A percentile compares a stretch with the other conserved stretches of the same genome.
These are phyloP conservation scores for Cinnamomum chago DNA, from an alignment of 164 flowering plant species.

Conservation along the genomic window DNA sequence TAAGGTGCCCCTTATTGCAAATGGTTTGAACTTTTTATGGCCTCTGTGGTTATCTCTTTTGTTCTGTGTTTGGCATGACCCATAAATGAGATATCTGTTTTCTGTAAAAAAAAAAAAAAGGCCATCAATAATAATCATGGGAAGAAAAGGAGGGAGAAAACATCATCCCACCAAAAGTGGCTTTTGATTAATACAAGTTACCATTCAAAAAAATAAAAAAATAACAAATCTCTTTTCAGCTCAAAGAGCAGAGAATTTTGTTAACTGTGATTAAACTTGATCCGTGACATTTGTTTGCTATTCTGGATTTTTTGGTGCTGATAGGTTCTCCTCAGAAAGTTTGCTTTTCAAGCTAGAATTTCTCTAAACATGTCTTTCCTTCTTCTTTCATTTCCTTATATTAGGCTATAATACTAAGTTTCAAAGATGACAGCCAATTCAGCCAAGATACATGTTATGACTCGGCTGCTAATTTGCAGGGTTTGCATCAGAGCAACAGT, in stretches of 20 bases:
- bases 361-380: not conserved
- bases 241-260: not conserved
- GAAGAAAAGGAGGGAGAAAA: not conserved
- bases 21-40: not conserved
- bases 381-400: not conserved
- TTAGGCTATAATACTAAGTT: no score
- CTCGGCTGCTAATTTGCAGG: constrained; percentile 30
- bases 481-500: constrained; percentile 58
- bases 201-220: no score
- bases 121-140: not conserved
- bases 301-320: not conserved
- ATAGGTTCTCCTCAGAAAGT: not conserved
- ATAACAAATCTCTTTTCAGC: not conserved
- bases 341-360: not conserved
- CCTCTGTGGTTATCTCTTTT: not conserved
- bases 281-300: not conserved
- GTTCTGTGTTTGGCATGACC: no score
- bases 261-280: not conserved
- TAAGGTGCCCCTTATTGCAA: not conserved
- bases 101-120: not conserved
- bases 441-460: not conserved
- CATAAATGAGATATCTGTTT: no score
- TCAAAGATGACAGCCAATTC: no score
- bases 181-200: no score
- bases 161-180: not conserved